Evolutionary conservation across 2,329 filamentous ascomycete genomes (phyloP).

Genomic region (Hymenotorrendiella dingleyae): DNA sequence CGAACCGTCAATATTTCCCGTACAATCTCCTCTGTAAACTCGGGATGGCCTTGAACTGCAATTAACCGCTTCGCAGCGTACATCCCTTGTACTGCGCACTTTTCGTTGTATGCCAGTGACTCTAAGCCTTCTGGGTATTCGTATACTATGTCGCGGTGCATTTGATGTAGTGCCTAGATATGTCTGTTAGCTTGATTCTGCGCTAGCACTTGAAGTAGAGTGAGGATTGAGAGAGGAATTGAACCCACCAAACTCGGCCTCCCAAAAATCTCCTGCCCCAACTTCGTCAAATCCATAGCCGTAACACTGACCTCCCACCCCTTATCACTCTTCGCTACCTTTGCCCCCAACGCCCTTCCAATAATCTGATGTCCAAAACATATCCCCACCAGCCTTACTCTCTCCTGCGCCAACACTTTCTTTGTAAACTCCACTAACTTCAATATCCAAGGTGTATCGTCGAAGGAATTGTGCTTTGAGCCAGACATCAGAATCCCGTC

Average conservation of each 20-base stretch:
- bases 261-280: slow-evolving; percentile 68
- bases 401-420: slow-evolving; percentile 50
- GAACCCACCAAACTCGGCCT: slow-evolving; percentile 48
- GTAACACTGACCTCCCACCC: slow-evolving; percentile 83
- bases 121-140: slow-evolving; percentile 56
- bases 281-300: slow-evolving; percentile 59
- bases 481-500: slow-evolving; percentile 83
- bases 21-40: slow-evolving; percentile 70
- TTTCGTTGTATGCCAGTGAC: slow-evolving; percentile 56
- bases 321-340: slow-evolving; percentile 58
- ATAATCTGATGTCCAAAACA: slow-evolving; percentile 89
- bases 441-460: slow-evolving; percentile 69
- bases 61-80: slow-evolving; percentile 61
- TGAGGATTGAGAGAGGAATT: background rate
- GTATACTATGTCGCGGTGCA: slow-evolving; percentile 76
- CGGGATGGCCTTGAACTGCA: slow-evolving; percentile 80
- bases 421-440: slow-evolving; percentile 64
- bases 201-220: no score
- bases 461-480: slow-evolving; percentile 67
- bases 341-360: slow-evolving; percentile 62
- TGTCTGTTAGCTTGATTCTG: background rate
- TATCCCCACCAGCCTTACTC: slow-evolving; percentile 68
- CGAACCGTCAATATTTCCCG: slow-evolving; percentile 60
- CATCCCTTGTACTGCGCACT: slow-evolving; percentile 75
- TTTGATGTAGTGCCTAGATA: slow-evolving; percentile 74